phyloP scores from a whole-genome alignment of 2,329 filamentous ascomycete genomes.

The Ilyonectria robusta region DNA sequence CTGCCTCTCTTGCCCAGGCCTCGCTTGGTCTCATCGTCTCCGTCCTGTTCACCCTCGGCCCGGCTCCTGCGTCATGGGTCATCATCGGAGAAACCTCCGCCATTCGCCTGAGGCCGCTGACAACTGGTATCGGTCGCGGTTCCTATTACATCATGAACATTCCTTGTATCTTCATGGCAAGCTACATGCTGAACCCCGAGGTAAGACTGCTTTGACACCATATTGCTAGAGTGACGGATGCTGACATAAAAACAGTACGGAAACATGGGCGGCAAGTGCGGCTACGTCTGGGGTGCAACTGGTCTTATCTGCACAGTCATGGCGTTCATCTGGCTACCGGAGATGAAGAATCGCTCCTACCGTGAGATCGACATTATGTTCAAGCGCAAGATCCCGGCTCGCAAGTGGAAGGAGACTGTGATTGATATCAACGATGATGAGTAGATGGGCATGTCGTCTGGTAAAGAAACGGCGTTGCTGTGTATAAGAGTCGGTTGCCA shows the following conservation, averaged over 20 bases:
- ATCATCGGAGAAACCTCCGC: slow-evolving; percentile 78
- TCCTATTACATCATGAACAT: slow-evolving; percentile 76
- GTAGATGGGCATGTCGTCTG: slow-evolving; percentile 39
- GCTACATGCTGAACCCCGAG: slow-evolving; percentile 71
- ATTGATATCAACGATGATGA: slow-evolving; percentile 60
- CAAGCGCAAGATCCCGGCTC: slow-evolving; percentile 66
- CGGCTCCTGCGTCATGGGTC: slow-evolving; percentile 75
- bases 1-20: slow-evolving; percentile 69
- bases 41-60: slow-evolving; percentile 73
- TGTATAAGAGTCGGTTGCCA: not conserved
- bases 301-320: slow-evolving; percentile 67
- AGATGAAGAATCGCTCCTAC: slow-evolving; percentile 71
- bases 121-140: slow-evolving; percentile 74
- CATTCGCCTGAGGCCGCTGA: slow-evolving; percentile 75
- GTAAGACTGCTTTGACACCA: no score
- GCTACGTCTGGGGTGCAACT: slow-evolving; percentile 72
- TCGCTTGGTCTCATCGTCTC: slow-evolving; percentile 76
- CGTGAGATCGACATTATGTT: slow-evolving; percentile 75
- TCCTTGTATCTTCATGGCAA: slow-evolving; percentile 74
- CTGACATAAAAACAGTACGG: slow-evolving; percentile 49
- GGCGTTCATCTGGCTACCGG: slow-evolving; percentile 65
- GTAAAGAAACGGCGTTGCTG: not conserved
- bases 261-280: slow-evolving; percentile 68
- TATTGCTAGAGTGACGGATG: no score
- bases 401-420: slow-evolving; percentile 68